Base-by-base conservation (phyloP, 805 yeast genomes). In the Starmerella vitae region DNA sequence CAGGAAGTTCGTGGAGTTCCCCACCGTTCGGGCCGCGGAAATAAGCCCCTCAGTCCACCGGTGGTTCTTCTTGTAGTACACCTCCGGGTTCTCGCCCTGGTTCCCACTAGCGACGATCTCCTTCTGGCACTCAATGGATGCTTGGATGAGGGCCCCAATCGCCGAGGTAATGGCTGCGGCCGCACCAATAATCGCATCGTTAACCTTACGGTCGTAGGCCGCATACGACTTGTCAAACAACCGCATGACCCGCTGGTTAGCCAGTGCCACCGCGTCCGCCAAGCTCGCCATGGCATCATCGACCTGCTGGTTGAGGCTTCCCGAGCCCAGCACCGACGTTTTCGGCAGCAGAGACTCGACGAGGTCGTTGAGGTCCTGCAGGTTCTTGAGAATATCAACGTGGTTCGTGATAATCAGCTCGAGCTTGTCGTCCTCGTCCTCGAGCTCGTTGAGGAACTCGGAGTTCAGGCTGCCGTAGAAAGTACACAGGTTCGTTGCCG, bases 21-120 rank as follows among this genome's bases (percentile, higher is more conserved):
- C 94, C 29, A 84, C 91, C 1, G 88, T 76, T 51, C 78, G 77
- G 1, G 94, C 83, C 14, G 94, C 94, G 43, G 93, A 79, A 22
- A 84, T 76, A 41, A 84, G 72, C 18, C 95, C 95, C 60, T 85
- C 93, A 0, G 94, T 82, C 95, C 95, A 84, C 51, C 88, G 70
- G 58, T 76, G 84, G 57, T 84, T 80, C 60, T 82, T 83, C 57
- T 78, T 80, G 61, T 85, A 85, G 57, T 78, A 84, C 33, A 79
- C 80, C 12, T 84, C 72, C 42, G 74, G 66, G 1, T 82, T 66
- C 34, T 69, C 73, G 0, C 74, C 58, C 3, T 88, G 88, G 42
- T 69, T 67, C 31, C 82, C 83, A 43, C 70, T 71, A 40, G 73
- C 69, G 5, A 78, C 88, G 54, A 84, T 83, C 59, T 84, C 94